A percentile compares a stretch with the other conserved stretches of the same genome.
These are phyloP conservation scores for Zymoseptoria brevis DNA, from an alignment of 2,329 filamentous ascomycete species.

Conservation along the genomic window DNA sequence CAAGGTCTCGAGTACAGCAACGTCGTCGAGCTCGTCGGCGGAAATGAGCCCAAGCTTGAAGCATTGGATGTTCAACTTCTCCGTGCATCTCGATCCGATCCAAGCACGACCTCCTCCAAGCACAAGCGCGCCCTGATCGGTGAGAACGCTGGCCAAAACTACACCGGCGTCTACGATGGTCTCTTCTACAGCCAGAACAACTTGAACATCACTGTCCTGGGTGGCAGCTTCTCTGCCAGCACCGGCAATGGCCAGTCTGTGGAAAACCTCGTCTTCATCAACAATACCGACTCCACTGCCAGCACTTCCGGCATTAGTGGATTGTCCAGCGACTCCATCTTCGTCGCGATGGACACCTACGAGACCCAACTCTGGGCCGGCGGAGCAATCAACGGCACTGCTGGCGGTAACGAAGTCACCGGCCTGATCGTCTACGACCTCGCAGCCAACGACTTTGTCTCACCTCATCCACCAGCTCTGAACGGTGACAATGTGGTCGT, in stretches of 20 bases:
- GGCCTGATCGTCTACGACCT: constrained; percentile 80
- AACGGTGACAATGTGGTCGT: constrained; percentile 64
- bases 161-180: constrained; percentile 67
- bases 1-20: constrained; percentile 65
- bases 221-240: constrained; percentile 72
- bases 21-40: constrained; percentile 56
- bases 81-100: constrained; percentile 21
- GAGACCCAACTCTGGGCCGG: constrained; percentile 70
- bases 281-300: constrained; percentile 53
- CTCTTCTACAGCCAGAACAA: constrained; percentile 63
- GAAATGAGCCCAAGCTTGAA: constrained; percentile 33
- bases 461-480: constrained; percentile 66
- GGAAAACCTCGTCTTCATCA: constrained; percentile 74
- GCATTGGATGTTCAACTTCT: constrained; percentile 50
- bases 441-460: constrained; percentile 50
- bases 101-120: constrained; percentile 16
- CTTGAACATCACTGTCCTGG: constrained; percentile 78
- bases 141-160: constrained; percentile 33
- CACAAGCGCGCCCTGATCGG: constrained; percentile 37
- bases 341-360: constrained; percentile 62
- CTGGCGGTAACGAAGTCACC: constrained; percentile 54
- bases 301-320: constrained; percentile 51
- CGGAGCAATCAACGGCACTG: constrained; percentile 65
- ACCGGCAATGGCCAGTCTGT: constrained; percentile 61
- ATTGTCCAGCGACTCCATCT: constrained; percentile 64